Base-by-base conservation (phyloP, 2,329 filamentous ascomycete species). In the Penicillium thymicola region DNA sequence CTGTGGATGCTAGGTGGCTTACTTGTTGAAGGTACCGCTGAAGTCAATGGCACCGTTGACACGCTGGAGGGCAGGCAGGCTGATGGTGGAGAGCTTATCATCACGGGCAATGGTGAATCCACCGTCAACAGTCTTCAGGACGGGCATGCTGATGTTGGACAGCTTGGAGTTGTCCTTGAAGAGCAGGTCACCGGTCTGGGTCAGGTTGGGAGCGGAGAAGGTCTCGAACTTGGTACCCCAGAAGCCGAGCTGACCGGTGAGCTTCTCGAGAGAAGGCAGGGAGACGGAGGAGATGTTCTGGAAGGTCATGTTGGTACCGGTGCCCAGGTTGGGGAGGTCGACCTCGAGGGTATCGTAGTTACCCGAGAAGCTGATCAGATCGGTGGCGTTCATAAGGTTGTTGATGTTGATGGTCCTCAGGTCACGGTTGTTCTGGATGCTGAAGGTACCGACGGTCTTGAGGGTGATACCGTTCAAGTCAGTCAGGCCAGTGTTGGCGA, bases 41-140 rank as follows among this genome's bases (percentile, higher is more conserved):
- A 96, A 85, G 74, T 91, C 88, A 70, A 97, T 81, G 68, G 90
- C 91, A 78, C 92, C 93, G 62, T 81, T 83, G 57, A 97, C 85
- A 54, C 79, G 83, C 70, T 83, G 71, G 28, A 99, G 83, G 62
- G 80, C 72, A 59, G 83, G 81, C 77, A 97, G 89, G 62, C 83
- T 76, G 55, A 97, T 81, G 59, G 78, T 72, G 55, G 76, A 66
- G 34, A 97, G 83, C 54, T 81, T 79, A 59, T 90, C 90, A 87
- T 97, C 97, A 85, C 96, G 96, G 77, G 89, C 88, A 70, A 99
- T 85, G 66, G 89, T 86, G 73, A 96, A 84, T 73, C 89, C 90
- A 78, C 90, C 92, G 65, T 83, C 85, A 68, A 96, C 83, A 53
- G 77, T 82, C 64, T 80, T 82, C 44, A 97, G 81, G 23, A 71